These are phyloP conservation scores for Saitozyma podzolica DNA, from an alignment of 768 basidiomycete genomes.

Conservation along the genomic window DNA sequence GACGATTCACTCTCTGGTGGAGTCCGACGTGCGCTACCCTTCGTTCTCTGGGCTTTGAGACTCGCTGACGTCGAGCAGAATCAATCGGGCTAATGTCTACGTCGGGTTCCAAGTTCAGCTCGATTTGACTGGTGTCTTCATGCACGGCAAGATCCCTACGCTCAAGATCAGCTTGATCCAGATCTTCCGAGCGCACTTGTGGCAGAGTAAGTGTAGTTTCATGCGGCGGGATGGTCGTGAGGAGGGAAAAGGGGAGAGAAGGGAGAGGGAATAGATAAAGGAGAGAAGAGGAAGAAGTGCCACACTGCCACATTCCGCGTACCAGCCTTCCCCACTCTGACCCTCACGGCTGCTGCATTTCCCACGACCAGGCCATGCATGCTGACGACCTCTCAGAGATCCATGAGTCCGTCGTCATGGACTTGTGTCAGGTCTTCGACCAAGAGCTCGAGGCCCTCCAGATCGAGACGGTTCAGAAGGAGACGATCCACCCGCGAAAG, in stretches of 20 bases:
- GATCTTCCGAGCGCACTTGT: slow-evolving; percentile 99
- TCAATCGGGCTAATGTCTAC: slow-evolving; percentile 93
- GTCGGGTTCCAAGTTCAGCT: slow-evolving; percentile 99
- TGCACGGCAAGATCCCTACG: slow-evolving; percentile 85
- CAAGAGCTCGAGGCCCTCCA: slow-evolving; percentile 97
- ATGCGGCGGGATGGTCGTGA: too few species aligned
- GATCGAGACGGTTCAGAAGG: slow-evolving; percentile 99
- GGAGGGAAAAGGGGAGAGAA: too few species aligned
- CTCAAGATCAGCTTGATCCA: slow-evolving; percentile 98
- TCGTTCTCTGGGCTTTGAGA: too few species aligned
- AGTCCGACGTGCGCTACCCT: slow-evolving; percentile 65
- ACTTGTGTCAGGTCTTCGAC: slow-evolving; percentile 90
- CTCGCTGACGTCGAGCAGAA: slow-evolving; percentile 43
- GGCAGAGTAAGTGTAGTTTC: slow-evolving; percentile 61
- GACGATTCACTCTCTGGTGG: slow-evolving; percentile 99
- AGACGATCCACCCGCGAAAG: slow-evolving; percentile 98
- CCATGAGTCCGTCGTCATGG: slow-evolving; percentile 56
- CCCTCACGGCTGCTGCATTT: too few species aligned
- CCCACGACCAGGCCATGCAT: too few species aligned
- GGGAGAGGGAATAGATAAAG: too few species aligned
- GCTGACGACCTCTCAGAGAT: slow-evolving; percentile 61
- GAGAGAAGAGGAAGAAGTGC: too few species aligned
- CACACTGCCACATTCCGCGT: too few species aligned
- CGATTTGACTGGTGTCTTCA: slow-evolving; percentile 70
- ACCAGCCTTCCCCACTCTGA: too few species aligned